Percentiles rank a stretch among this genome's conserved stretches.
phyloP scores from a whole-genome alignment of 345 rosid species.

The Populus davidiana region DNA sequence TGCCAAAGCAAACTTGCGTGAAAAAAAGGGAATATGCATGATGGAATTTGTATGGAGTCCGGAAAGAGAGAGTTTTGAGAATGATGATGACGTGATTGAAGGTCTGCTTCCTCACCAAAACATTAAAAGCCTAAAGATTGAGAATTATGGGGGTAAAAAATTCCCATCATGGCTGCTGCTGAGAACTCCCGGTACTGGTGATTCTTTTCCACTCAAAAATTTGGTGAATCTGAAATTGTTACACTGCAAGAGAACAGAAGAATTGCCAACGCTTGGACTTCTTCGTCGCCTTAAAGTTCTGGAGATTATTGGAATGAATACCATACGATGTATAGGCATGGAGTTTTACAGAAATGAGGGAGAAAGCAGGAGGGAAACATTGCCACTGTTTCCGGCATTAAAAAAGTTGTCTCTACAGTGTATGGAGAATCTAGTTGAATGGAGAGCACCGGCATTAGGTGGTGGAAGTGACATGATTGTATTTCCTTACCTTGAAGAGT shows the following conservation, averaged over 20 bases:
- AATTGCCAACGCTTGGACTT: constrained; percentile 20
- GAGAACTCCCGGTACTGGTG: background rate
- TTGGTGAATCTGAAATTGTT: constrained; percentile 6
- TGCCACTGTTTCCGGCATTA: constrained; percentile 7
- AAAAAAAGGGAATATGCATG: background rate
- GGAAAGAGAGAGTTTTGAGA: background rate
- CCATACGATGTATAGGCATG: background rate
- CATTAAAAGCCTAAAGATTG: constrained; percentile 7
- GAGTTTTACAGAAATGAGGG: background rate
- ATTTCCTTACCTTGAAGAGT: constrained; percentile 17
- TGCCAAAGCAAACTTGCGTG: background rate
- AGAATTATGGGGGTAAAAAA: constrained; percentile 3
- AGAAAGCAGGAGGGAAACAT: background rate
- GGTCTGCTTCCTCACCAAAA: constrained; percentile 14
- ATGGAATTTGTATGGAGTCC: background rate
- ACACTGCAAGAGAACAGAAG: background rate
- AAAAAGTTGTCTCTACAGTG: background rate
- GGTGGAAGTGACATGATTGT: background rate
- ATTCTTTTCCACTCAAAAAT: background rate
- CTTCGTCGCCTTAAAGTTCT: constrained; percentile 13
- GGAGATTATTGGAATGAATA: background rate
- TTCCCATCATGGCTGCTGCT: constrained; percentile 7
- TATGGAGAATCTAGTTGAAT: constrained; percentile 6
- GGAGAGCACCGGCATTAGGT: background rate
- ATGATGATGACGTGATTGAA: constrained; percentile 20